Base-by-base conservation (phyloP, 768 basidiomycete genomes). In the Rhodotorula paludigena region DNA sequence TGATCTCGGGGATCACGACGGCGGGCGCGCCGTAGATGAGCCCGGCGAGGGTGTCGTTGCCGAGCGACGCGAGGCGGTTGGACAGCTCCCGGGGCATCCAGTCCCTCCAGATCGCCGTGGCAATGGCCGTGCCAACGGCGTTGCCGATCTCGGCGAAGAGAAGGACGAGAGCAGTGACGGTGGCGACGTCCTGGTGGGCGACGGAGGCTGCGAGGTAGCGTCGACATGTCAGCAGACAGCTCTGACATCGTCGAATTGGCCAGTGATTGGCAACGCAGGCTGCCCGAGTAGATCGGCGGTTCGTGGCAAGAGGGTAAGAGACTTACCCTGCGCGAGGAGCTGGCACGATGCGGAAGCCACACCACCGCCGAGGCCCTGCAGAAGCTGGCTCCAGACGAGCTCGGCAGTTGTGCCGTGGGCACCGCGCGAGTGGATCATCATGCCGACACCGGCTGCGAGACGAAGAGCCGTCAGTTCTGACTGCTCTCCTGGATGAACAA, bases 321-420 rank as follows among this genome's bases (percentile, higher is more conserved):
- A n/a, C n/a, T n/a, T n/a, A n/a, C n/a, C 6, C 66, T 81, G 80
- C 0, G 75, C 71, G 23, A 78, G 75, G 49, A 79, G 72, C 61
- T 80, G 78, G 23, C 72, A 70, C 4, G 76, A 71, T 53, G 77
- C 76, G 32, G 78, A 75, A 11, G 87, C 86, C 63, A 89, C 81
- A 23, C 87, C 88, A 21, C 88, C 88, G 25, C 88, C 88, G 15
- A 86, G 78, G 54, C 88, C 88, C 78, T 89, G 88, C 23, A 90
- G 80, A 57, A 89, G 77, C 72, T 90, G 88, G 30, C 83, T 84
- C 78, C 83, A 81, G 8, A 89, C 85, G 36, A 89, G 80, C 61
- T 80, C 77, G 60, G 57, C 74, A 48, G 77, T 39, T 81, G 83
- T 61, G 28, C 60, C 71, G 65, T 84, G 79, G 5, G 86, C 83